phyloP scores from a whole-genome alignment of 2,329 filamentous ascomycete genomes.

The Ceratocystis harringtonii region DNA sequence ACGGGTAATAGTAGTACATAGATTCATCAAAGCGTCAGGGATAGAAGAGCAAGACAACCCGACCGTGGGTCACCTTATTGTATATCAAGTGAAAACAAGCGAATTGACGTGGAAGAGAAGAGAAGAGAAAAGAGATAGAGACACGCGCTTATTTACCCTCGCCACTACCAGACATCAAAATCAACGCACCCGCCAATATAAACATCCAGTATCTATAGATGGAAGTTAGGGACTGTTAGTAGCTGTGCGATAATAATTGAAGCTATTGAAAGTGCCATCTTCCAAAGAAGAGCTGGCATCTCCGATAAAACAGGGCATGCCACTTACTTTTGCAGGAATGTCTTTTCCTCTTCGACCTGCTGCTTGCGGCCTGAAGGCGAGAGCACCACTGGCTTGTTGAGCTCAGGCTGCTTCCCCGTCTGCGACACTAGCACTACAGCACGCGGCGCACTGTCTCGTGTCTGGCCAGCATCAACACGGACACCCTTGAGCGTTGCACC shows the following conservation, averaged over 20 bases:
- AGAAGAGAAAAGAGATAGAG: slow-evolving; percentile 1
- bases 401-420: slow-evolving; percentile 39
- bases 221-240: background rate
- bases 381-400: slow-evolving; percentile 51
- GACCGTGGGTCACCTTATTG: background rate
- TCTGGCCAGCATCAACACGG: slow-evolving; percentile 46
- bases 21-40: background rate
- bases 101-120: background rate
- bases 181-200: slow-evolving; percentile 36
- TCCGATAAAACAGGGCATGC: background rate
- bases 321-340: slow-evolving; percentile 50
- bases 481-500: slow-evolving; percentile 41
- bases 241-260: background rate
- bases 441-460: slow-evolving; percentile 49
- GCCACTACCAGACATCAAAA: slow-evolving; percentile 39
- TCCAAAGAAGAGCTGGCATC: background rate
- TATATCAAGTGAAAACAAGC: background rate
- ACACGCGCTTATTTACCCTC: slow-evolving; percentile 31
- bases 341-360: slow-evolving; percentile 45
- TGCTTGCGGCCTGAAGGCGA: slow-evolving; percentile 41
- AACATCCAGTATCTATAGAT: slow-evolving; percentile 50
- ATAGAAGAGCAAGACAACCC: background rate
- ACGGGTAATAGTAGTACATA: background rate
- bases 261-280: background rate
- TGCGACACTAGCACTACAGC: slow-evolving; percentile 35